Evolutionary conservation across 345 rosid genomes (phyloP), one percentile per base, ranked within the genome.

Genomic region (Linum lewisii): DNA sequence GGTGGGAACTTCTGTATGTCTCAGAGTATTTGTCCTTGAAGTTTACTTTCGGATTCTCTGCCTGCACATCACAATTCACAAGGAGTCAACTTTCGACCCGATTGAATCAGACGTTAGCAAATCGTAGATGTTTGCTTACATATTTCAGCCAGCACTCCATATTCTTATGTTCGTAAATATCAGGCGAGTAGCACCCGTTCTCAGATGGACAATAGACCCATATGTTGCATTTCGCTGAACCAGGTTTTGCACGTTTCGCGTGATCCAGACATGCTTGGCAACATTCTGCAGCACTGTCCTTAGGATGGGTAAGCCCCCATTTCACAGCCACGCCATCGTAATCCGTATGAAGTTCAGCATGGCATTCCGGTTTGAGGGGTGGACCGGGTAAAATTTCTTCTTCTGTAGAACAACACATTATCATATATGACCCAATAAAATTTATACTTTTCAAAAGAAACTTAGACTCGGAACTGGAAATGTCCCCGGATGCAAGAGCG

Each of bases 251-350:
- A 59, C 36, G 63, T 66, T 78, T 81, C 42, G 97, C 95, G 56
- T 90, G 99, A 69, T 89, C 96, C 66, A 87, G 71, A 76, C 99
- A 94, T 58, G 97, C 95, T 62, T 90, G 90, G 75, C 97, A 94
- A 75, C 99, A 94, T 66, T 94, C 96, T 9, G 97, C 97, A 37
- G 97, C 99, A 74, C 97, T 94, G 71, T 90, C 96, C 78, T 90
- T 85, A 56, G 77, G 97, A 72, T 90, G 90, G 16, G 95, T 84
- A 24, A 85, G 96, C 64, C 99, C 99, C 99, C 99, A 90, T 74
- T 85, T 84, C 62, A 94, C 89, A 64, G 99, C 99, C 32, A 65
- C 82, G 22, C 99, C 99, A 52, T 26, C 90, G 59, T 94, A 94
- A 73, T 94, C 99, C 8, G 96, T 62, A 77, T 90, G 97, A 72